Evolutionary conservation across 176 grass and related monocot species (phyloP), one percentile per base, ranked within the genome.

Genomic region (Aegilops speltoides): DNA sequence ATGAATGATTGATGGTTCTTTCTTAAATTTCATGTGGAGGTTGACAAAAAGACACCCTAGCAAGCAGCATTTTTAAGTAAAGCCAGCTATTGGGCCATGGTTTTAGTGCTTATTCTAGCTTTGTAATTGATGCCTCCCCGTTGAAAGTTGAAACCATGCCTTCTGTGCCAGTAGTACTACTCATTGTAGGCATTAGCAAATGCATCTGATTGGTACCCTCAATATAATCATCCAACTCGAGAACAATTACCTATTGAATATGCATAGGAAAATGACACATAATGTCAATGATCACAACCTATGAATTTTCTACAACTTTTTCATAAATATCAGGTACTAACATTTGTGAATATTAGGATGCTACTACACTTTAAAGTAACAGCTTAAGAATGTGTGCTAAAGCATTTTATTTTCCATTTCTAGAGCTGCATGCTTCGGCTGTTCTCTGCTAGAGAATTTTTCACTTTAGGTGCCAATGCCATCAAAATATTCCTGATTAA

Each of bases 51-150:
- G 77, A 91, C 82, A 85, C 6, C 89, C 28, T 7, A 71, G 77
- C 85, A 88, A 81, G 61, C 89, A 91, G 62, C 69, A 68, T 88
- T 88, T 84, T 63, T 26, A 91, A 88, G 77, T 79, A 91, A 88
- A 88, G 86, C 38, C 86, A 91, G 86, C 89, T 88, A 88, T 12
- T 65, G 84, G 37, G 38, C 70, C 24, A 40, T 85, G 41, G 62
- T 88, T 87, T 86, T 77, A 64, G 31, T 70, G 32, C 5, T 69
- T 81, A 91, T 91, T 81, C 9, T 91, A 80, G 75, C 68, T 76
- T 62, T 80, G 68, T 40, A 79, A 77, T 70, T 77, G 81, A 87
- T 84, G 23, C 80, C 26, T 40, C 80, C 10, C 41, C 40, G 20
- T 61, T 76, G 73, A 76, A 20, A 76, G 45, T 68, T 91, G 68